Base-by-base conservation (phyloP, 495 filamentous ascomycete species). In the Amphirosellinia nigrospora region DNA sequence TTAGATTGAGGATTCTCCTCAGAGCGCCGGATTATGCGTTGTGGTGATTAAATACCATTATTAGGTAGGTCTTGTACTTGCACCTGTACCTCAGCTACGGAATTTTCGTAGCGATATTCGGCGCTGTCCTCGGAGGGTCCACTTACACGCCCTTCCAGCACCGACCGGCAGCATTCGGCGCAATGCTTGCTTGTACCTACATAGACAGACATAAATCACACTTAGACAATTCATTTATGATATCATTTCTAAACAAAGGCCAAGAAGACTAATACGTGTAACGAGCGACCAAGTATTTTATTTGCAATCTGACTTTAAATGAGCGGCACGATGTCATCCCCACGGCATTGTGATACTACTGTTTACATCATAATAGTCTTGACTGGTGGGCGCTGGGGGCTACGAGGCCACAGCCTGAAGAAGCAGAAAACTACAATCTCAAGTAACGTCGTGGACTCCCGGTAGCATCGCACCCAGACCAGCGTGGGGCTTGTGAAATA, bases 241-340 rank as follows among this genome's bases (percentile, higher is more conserved):
- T 5, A 39, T 13, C 4, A 38, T 19, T 52, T 21, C 36, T 43
- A 16, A 58, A 26, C 1, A 23, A 66, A 45, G 9, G 19, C 0
- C 41, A 70, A 6, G 32, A 32, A 41, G 8, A 15, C 15, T 26
- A 1, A 46, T 34, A 41, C 36, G 0, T 43, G 53, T 66, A 78
- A 74, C 4, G 76, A 78, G 71, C 63, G 74, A 76, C 70, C 71
- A 43, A 16, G 16, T 62, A 36, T 70, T 56, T 36, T 69, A 9
- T 70, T 72, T 68, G 65, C 64, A 72, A 72, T 70, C 70, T 74
- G 55, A 70, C 62, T 46, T 7, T 71, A 74, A 74, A 78, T 32
- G 74, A 76, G 50, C 45, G 67, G 52, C 69, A 72, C 30, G 60
- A 68, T 69, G 43, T 39, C 67, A 52, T 36, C 32, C 32, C 46